Conservation (phyloP, 2,329 filamentous ascomycete species). For the Ophiostoma angusticollis region DNA sequence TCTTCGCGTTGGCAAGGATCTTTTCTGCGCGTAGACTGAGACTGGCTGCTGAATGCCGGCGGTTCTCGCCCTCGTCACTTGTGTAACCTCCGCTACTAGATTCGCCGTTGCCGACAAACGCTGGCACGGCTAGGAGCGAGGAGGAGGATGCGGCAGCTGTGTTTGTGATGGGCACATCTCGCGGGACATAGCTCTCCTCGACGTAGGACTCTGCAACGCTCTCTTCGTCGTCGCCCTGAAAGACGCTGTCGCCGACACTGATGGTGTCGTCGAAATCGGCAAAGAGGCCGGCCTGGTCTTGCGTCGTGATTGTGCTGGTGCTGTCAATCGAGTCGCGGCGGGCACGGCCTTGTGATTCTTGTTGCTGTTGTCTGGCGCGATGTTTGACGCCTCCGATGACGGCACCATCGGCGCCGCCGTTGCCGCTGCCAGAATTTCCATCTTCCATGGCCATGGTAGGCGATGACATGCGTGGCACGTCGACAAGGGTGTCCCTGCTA, state of each 20-base stretch:
- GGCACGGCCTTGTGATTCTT: conserved; percentile 27
- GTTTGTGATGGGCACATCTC: conserved; percentile 16
- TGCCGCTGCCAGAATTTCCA: not conserved
- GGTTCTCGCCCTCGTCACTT: conserved; percentile 32
- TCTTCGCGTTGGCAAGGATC: conserved; percentile 87
- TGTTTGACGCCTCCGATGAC: conserved; percentile 26
- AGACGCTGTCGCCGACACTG: conserved; percentile 52
- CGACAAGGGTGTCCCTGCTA: conserved; percentile 19
- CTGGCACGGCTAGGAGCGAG: conserved; percentile 11
- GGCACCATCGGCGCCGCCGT: not conserved
- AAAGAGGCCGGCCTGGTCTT: conserved; percentile 36
- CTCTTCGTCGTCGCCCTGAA: conserved; percentile 56
- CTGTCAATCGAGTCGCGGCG: conserved; percentile 46
- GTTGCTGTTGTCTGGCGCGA: conserved; percentile 22
- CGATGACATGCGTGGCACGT: conserved; percentile 26
- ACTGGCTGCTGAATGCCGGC: conserved; percentile 31
- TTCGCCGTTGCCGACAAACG: conserved; percentile 13
- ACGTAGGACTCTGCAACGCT: conserved; percentile 47
- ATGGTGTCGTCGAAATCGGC: conserved; percentile 48
- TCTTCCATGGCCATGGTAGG: conserved; percentile 30
- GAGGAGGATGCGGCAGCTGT: conserved; percentile 1
- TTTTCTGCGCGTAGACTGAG: conserved; percentile 75
- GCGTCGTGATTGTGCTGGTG: conserved; percentile 45
- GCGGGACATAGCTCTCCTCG: conserved; percentile 28
- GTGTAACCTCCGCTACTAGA: conserved; percentile 19